Evolutionary conservation across 371 early-diverging fungal genomes (phyloP).

Genomic region (Thermomucor indicae-seudaticae): DNA sequence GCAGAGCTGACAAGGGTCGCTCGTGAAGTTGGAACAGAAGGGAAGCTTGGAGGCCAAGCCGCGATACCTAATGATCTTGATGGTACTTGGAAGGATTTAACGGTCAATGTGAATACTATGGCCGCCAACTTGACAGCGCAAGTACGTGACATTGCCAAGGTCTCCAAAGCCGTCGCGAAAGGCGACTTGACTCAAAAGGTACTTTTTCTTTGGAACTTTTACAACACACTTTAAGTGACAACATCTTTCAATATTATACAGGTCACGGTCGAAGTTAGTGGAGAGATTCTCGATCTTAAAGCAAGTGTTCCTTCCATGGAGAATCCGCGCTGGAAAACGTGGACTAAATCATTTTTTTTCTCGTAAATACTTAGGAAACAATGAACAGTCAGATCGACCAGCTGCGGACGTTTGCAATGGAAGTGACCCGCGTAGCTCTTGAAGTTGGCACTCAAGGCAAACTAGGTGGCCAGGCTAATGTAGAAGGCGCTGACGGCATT

Average conservation of each 20-base stretch:
- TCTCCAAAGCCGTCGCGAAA: constrained; percentile 23
- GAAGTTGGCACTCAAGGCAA: constrained; percentile 56
- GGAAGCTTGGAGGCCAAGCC: constrained; percentile 56
- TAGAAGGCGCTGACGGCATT: constrained; percentile 50
- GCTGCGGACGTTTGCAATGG: constrained; percentile 49
- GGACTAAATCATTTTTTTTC: no score
- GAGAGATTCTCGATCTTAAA: constrained; percentile 46
- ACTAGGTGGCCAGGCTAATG: constrained; percentile 39
- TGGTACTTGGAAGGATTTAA: constrained; percentile 51
- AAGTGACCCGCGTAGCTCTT: constrained; percentile 49
- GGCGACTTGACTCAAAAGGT: constrained; percentile 30
- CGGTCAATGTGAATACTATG: constrained; percentile 44
- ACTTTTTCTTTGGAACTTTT: neutral
- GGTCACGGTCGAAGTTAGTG: constrained; percentile 30
- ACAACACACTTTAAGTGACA: neutral
- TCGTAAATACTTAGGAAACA: neutral
- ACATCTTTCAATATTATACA: constrained; percentile 3
- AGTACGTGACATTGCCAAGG: constrained; percentile 28
- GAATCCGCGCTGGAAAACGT: no score
- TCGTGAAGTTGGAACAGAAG: constrained; percentile 40
- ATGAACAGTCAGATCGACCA: constrained; percentile 44
- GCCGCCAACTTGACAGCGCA: constrained; percentile 15
- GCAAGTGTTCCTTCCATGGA: constrained; percentile 23
- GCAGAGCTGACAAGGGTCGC: constrained; percentile 54
- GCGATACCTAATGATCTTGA: constrained; percentile 39